Evolutionary conservation across 1,284 basidiomycete species (phyloP).

Genomic region (Ustilago hordei): DNA sequence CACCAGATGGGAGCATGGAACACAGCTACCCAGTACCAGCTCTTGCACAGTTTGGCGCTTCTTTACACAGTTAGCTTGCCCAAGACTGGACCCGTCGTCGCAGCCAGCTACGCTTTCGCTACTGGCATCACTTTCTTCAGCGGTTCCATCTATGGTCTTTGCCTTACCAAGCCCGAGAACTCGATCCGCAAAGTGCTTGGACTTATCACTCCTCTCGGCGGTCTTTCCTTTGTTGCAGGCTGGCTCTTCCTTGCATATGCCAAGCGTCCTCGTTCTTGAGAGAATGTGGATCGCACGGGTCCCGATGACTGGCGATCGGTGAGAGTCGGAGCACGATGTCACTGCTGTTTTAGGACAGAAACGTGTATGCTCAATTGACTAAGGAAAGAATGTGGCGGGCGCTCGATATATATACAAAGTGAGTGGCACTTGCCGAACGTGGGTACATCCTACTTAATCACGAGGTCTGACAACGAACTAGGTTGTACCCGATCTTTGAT

Average conservation of each 20-base stretch:
- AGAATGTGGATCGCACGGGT: too few relatives aligned
- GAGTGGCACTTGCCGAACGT: too few relatives aligned
- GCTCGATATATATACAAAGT: too few relatives aligned
- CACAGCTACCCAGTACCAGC: constrained; percentile 66
- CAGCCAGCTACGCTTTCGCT: constrained; percentile 58
- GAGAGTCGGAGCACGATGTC: too few relatives aligned
- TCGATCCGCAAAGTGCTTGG: constrained; percentile 61
- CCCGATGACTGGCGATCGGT: too few relatives aligned
- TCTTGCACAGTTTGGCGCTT: constrained; percentile 64
- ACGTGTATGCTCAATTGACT: too few relatives aligned
- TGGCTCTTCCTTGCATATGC: constrained; percentile 64
- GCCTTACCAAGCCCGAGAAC: constrained; percentile 58
- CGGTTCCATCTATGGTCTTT: constrained; percentile 66
- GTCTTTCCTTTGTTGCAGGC: constrained; percentile 63
- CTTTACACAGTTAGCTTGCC: constrained; percentile 54
- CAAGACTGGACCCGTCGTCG: constrained; percentile 36
- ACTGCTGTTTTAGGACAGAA: too few relatives aligned
- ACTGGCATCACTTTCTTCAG: constrained; percentile 67
- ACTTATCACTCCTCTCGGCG: constrained; percentile 63
- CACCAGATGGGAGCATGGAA: constrained; percentile 61
- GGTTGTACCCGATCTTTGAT: too few relatives aligned
- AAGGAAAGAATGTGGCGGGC: too few relatives aligned
- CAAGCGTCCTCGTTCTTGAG: constrained; percentile 38
- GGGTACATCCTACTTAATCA: too few relatives aligned
- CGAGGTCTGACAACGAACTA: too few relatives aligned